Conservation (phyloP, 2,329 filamentous ascomycete species). For the Claviceps humidiphila region DNA sequence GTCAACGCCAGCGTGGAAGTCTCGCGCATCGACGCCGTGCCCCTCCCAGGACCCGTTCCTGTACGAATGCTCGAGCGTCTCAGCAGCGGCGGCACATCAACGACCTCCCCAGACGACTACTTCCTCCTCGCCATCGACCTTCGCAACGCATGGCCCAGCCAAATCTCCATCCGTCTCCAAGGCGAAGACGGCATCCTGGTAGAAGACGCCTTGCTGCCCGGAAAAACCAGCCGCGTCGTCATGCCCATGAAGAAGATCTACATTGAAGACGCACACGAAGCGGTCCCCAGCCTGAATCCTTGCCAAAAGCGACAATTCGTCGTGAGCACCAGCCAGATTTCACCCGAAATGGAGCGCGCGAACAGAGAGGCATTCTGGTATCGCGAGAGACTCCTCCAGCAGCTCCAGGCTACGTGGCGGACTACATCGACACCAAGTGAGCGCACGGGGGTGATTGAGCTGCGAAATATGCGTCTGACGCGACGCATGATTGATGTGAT, state of each 20-base stretch:
- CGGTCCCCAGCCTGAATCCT: slow-evolving; percentile 69
- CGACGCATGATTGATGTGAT: slow-evolving; percentile 72
- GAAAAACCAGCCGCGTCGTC: slow-evolving; percentile 60
- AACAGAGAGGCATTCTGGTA: slow-evolving; percentile 86
- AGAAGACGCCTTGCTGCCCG: slow-evolving; percentile 47
- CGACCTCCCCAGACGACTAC: slow-evolving; percentile 33
- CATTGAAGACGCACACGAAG: slow-evolving; percentile 60
- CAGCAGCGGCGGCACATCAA: slow-evolving; percentile 9
- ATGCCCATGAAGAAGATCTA: slow-evolving; percentile 65
- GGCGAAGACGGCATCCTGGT: slow-evolving; percentile 35
- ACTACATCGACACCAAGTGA: slow-evolving; percentile 32
- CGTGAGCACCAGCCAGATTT: slow-evolving; percentile 66
- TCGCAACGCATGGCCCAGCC: slow-evolving; percentile 79
- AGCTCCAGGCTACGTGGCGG: slow-evolving; percentile 59
- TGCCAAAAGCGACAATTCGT: slow-evolving; percentile 85
- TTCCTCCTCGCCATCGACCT: slow-evolving; percentile 74
- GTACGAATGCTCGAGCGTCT: slow-evolving; percentile 41
- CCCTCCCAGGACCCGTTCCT: slow-evolving; percentile 56
- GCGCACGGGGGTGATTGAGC: slow-evolving; percentile 56
- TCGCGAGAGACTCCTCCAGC: slow-evolving; percentile 63
- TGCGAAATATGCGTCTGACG: slow-evolving; percentile 61
- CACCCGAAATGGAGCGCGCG: slow-evolving; percentile 64
- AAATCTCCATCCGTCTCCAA: slow-evolving; percentile 53
- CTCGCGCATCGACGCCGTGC: slow-evolving; percentile 63
- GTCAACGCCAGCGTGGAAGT: slow-evolving; percentile 87